Conservation (phyloP, 805 yeast genomes). For the Sungouiozyma intestinalis region DNA sequence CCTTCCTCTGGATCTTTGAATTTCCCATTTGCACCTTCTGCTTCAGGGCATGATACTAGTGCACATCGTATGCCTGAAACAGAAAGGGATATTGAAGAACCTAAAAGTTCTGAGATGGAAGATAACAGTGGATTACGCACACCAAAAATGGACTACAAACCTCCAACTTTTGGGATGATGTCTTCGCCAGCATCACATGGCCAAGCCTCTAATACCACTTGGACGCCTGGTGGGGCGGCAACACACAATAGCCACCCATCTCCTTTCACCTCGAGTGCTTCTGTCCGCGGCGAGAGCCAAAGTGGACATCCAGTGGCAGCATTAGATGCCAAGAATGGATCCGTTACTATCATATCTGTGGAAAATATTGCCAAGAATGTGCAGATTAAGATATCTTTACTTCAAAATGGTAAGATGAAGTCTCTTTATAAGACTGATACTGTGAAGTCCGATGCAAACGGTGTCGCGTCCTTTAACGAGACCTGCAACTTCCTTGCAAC, state of each 20-base stretch:
- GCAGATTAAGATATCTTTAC: conserved; percentile 46
- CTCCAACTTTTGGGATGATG: background rate
- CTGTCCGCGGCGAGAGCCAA: conserved; percentile 34
- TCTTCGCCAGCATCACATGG: background rate
- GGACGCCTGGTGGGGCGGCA: conserved; percentile 1
- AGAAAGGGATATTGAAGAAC: background rate
- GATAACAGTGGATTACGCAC: background rate
- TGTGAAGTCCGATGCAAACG: conserved; percentile 38
- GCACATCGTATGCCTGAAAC: background rate
- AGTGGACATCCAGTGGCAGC: background rate
- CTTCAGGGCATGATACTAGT: background rate
- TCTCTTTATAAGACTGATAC: conserved; percentile 57
- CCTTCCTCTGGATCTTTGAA: background rate
- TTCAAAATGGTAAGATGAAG: conserved; percentile 37
- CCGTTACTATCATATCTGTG: conserved; percentile 42
- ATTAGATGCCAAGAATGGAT: conserved; percentile 5
- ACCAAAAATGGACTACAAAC: background rate
- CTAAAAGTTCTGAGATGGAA: background rate
- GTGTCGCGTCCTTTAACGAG: conserved; percentile 49
- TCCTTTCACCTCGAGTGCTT: conserved; percentile 25
- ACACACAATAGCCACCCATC: conserved; percentile 19
- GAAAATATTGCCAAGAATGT: conserved; percentile 32
- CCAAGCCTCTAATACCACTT: background rate
- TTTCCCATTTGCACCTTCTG: background rate
- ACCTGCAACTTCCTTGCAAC: conserved; percentile 57